These are phyloP conservation scores for Davidsoniella neocaledoniae DNA, from an alignment of 2,329 filamentous ascomycete genomes.

Conservation along the genomic window DNA sequence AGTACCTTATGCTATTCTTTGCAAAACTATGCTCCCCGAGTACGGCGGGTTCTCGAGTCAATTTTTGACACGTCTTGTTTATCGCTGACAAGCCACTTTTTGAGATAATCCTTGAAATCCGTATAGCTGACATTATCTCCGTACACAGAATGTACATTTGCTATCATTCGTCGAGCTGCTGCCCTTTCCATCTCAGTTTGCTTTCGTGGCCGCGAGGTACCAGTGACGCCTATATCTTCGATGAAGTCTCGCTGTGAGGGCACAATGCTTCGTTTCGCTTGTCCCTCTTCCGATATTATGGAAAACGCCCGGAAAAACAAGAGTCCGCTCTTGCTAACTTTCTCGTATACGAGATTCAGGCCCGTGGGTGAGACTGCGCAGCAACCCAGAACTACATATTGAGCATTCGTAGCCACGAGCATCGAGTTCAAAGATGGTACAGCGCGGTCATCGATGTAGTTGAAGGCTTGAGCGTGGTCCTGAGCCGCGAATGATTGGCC, in stretches of 20 bases:
- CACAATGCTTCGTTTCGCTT: slow-evolving; percentile 19
- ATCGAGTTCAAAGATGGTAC: slow-evolving; percentile 21
- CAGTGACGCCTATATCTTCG: background rate
- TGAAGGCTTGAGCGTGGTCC: slow-evolving; percentile 29
- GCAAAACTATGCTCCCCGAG: background rate
- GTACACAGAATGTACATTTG: slow-evolving; percentile 20
- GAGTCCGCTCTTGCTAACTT: slow-evolving; percentile 19
- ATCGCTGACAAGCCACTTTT: slow-evolving; percentile 25
- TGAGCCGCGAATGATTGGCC: slow-evolving; percentile 30
- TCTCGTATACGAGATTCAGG: slow-evolving; percentile 18
- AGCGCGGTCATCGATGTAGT: slow-evolving; percentile 26
- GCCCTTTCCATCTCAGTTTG: slow-evolving; percentile 18
- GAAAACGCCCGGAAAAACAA: slow-evolving; percentile 23
- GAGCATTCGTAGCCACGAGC: slow-evolving; percentile 20
- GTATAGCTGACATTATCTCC: slow-evolving; percentile 19
- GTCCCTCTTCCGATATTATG: slow-evolving; percentile 14
- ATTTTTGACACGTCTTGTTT: slow-evolving; percentile 25
- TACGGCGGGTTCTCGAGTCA: slow-evolving; percentile 18
- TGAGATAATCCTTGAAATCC: slow-evolving; percentile 21
- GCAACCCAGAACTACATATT: slow-evolving; percentile 27
- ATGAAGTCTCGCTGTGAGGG: slow-evolving; percentile 15
- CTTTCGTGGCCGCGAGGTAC: slow-evolving; percentile 5
- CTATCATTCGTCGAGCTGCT: slow-evolving; percentile 16
- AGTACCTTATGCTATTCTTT: no score
- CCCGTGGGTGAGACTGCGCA: slow-evolving; percentile 20